Conservation (phyloP, 1,284 basidiomycete species). For the Leucoagaricus sp. region DNA sequence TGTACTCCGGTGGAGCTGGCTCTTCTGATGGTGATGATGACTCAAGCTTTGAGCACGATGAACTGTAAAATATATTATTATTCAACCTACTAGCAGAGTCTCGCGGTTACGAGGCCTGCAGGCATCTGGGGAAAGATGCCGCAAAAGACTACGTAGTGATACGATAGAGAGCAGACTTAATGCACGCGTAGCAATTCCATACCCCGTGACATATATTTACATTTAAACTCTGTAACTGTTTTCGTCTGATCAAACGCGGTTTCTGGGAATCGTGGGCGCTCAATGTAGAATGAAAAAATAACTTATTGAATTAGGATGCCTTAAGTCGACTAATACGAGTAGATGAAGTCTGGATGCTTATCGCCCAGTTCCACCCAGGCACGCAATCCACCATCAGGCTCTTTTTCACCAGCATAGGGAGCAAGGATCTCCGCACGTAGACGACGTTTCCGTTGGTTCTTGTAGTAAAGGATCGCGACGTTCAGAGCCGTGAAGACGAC, state of each 20-base stretch:
- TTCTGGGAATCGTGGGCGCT: not conserved
- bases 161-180: constrained; percentile 11
- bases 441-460: constrained; percentile 29
- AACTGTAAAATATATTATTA: constrained; percentile 47
- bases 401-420: constrained; percentile 30
- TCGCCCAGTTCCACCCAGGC: constrained; percentile 41
- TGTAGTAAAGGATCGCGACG: constrained; percentile 27
- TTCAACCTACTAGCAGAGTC: not conserved
- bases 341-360: constrained; percentile 37
- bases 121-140: constrained; percentile 9
- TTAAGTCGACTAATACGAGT: constrained; percentile 14
- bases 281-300: not conserved
- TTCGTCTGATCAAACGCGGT: not conserved
- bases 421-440: constrained; percentile 31
- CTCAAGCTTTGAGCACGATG: constrained; percentile 62
- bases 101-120: constrained; percentile 13
- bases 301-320: not conserved
- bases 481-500: constrained; percentile 29
- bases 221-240: not conserved
- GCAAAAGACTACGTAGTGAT: constrained; percentile 5
- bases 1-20: constrained; percentile 58
- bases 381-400: constrained; percentile 25
- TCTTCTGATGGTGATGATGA: constrained; percentile 48
- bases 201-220: constrained; percentile 12
- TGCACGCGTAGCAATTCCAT: constrained; percentile 8